phyloP scores from a whole-genome alignment of 441 rosid species.

The Cnidoscolus chayamansa region DNA sequence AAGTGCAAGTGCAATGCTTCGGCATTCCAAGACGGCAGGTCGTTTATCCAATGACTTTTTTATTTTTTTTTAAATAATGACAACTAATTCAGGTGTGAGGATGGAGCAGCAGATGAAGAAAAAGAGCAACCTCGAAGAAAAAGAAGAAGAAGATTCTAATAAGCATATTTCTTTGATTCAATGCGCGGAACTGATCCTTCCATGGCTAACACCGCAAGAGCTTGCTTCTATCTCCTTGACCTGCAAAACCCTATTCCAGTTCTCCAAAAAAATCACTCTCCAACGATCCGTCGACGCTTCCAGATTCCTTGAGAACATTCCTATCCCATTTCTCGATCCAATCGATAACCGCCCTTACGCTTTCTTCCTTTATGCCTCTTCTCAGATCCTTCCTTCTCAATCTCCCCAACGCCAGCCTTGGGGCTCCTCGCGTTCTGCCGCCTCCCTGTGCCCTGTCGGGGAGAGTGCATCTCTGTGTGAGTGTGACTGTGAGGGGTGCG shows the following conservation, averaged over 20 bases:
- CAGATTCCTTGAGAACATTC: conserved; percentile 49
- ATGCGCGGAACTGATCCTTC: conserved; percentile 46
- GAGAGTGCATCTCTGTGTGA: not conserved
- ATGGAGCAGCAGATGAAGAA: not conserved
- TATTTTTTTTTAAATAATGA: too few relatives aligned
- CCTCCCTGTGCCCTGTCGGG: not conserved
- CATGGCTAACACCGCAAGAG: conserved; percentile 57
- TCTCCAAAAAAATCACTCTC: conserved; percentile 39
- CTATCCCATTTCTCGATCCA: conserved; percentile 51
- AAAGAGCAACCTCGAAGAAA: not conserved
- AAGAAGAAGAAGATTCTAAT: not conserved
- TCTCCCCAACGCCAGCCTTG: conserved; percentile 48
- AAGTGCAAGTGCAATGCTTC: too few relatives aligned
- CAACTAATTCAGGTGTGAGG: not conserved
- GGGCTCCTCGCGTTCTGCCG: conserved; percentile 32
- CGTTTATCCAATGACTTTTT: too few relatives aligned
- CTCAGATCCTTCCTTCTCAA: conserved; percentile 43
- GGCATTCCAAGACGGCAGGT: too few relatives aligned
- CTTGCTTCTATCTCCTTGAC: conserved; percentile 48
- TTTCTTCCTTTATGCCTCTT: conserved; percentile 60
- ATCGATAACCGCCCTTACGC: conserved; percentile 38
- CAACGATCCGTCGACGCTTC: conserved; percentile 67
- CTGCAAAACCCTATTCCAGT: conserved; percentile 44
- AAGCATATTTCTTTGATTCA: conserved; percentile 25
- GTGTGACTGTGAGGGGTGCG: conserved; percentile 55